Evolutionary conservation across 805 yeast genomes (phyloP).

Genomic region (Metschnikowia colocasiae): DNA sequence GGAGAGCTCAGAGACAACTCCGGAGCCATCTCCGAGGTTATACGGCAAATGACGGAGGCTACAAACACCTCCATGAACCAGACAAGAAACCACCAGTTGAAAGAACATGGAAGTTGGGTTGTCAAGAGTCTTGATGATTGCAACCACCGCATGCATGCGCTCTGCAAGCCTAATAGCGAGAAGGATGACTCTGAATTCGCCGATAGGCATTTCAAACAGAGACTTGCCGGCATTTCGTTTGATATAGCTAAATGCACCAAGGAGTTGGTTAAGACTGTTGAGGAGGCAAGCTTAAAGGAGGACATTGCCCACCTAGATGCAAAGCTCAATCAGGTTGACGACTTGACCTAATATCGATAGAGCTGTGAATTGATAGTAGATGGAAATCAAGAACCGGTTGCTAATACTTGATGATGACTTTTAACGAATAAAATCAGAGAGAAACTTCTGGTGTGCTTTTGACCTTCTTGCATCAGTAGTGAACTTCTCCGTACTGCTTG

Average conservation of each 20-base stretch:
- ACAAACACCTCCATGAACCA: conserved; percentile 85
- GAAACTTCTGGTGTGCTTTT: conserved; percentile 32
- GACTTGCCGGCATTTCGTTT: conserved; percentile 93
- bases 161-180: conserved; percentile 49
- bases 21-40: conserved; percentile 70
- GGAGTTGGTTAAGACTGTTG: conserved; percentile 92
- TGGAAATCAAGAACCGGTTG: not conserved
- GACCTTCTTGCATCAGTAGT: conserved; percentile 35
- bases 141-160: conserved; percentile 70
- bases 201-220: conserved; percentile 84
- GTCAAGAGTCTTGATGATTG: conserved; percentile 84
- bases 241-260: conserved; percentile 96
- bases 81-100: conserved; percentile 76
- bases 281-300: conserved; percentile 84
- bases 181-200: conserved; percentile 62
- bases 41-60: conserved; percentile 84
- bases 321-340: conserved; percentile 42
- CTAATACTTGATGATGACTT: not conserved
- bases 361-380: not conserved
- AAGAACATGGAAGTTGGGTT: conserved; percentile 90
- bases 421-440: conserved; percentile 22
- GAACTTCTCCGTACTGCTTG: conserved; percentile 12
- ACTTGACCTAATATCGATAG: conserved; percentile 16
- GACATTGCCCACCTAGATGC: conserved; percentile 82
- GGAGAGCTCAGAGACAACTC: conserved; percentile 73